Evolutionary conservation across 345 rosid genomes (phyloP), one percentile per base, ranked within the genome.

Genomic region (Euclidium syriacum): DNA sequence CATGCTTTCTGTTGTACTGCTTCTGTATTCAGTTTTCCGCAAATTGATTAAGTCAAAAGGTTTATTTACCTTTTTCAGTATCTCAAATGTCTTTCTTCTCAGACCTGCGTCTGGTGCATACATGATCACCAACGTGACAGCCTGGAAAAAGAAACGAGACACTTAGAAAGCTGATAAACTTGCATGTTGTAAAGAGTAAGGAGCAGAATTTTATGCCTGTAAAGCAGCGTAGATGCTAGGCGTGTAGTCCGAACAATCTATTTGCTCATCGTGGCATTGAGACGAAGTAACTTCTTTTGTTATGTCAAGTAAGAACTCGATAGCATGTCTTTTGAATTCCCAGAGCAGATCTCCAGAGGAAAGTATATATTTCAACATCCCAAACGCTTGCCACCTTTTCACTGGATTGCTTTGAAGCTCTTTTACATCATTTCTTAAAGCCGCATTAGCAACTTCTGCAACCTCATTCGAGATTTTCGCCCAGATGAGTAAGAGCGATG

Each of bases 301-400:
- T 58, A 94, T 79, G 73, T 71, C 72, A 67, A 80, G 84, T 81
- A 90, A 62, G 64, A 94, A 78, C 25, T 87, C 77, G 5, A 94
- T 71, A 16, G 87, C 71, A 35, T 87, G 80, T 62, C 77, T 67
- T 84, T 74, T 90, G 54, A 87, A 71, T 68, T 82, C 81, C 96
- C 89, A 90, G 20, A 79, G 77, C 53, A 87, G 75, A 68, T 65
- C 59, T 36, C 56, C 70, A 35, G 85, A 75, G 26, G 90, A 74
- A 33, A 90, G 64, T 75, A 87, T 33, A 72, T 81, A 72, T 77
- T 76, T 87, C 64, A 84, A 63, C 88, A 85, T 87, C 78, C 83
- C 90, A 56, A 85, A 27, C 32, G 95, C 85, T 81, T 74, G 81
- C 99, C 95, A 94, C 68, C 90, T 78, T 67, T 81, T 78, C 25